Percentiles rank a stretch among this genome's conserved stretches.
These are phyloP conservation scores for Fusarium bactridioides DNA, from an alignment of 2,329 filamentous ascomycete species.

Conservation along the genomic window DNA sequence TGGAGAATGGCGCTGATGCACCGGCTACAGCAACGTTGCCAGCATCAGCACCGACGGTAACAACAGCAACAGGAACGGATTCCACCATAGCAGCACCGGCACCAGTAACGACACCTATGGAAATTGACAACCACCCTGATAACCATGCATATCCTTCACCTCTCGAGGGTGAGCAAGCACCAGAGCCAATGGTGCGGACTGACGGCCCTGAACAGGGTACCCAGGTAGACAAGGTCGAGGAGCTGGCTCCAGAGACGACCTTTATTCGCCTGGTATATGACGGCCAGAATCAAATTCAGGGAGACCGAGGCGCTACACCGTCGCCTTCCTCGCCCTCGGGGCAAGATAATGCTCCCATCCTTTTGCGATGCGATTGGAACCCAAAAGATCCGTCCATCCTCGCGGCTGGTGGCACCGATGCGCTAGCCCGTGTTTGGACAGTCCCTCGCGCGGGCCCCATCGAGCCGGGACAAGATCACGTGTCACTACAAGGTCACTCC, in stretches of 20 bases:
- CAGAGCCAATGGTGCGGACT: constrained; percentile 62
- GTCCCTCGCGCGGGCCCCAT: constrained; percentile 62
- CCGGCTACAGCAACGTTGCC: constrained; percentile 26
- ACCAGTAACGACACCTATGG: constrained; percentile 63
- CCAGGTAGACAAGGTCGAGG: constrained; percentile 69
- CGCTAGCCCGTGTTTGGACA: constrained; percentile 74
- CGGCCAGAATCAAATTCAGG: constrained; percentile 46
- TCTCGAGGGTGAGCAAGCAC: constrained; percentile 63
- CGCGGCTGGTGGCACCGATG: constrained; percentile 73
- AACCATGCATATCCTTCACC: constrained; percentile 73
- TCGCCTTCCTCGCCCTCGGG: constrained; percentile 49
- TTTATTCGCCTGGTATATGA: constrained; percentile 65
- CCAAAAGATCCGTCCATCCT: constrained; percentile 69
- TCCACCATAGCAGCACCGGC: constrained; percentile 24
- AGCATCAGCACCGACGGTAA: constrained; percentile 26
- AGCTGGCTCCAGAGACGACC: constrained; percentile 66
- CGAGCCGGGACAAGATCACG: constrained; percentile 52
- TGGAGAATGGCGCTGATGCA: constrained; percentile 62
- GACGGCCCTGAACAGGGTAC: constrained; percentile 71
- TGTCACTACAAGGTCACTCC: constrained; percentile 47
- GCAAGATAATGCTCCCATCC: constrained; percentile 63
- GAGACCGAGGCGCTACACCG: constrained; percentile 45
- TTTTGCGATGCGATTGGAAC: constrained; percentile 75
- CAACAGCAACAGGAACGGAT: constrained; percentile 14
- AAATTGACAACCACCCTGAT: constrained; percentile 61